Evolutionary conservation across 2,329 filamentous ascomycete genomes (phyloP), one percentile per base, ranked within the genome.

Genomic region (Phyllosticta citrichinensis): DNA sequence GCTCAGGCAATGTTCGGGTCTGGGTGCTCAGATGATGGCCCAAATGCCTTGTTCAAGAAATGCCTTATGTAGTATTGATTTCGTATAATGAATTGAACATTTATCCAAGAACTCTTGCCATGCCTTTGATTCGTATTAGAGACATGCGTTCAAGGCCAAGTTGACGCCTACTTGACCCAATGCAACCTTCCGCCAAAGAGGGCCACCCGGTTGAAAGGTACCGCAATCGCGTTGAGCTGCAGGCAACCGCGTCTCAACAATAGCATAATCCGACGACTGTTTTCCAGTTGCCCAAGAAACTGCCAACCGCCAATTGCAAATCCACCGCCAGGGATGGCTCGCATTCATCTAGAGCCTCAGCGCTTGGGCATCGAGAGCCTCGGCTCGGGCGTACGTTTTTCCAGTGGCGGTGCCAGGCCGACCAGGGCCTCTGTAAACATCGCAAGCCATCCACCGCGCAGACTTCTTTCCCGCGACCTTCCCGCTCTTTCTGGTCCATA

Each of bases 401-500:
- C 56, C 59, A 61, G 40, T n/a, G 17, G 40, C 40, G 40, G 17
- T 47, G 40, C 40, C 40, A 47, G 40, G 40, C 40, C 40, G 40
- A 47, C 40, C 40, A 47, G 14, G 12, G 52, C 52, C 52, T 9
- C 20, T 53, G 20, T 22, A 53, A 53, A 27, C 52, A 24, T 53
- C 52, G 52, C 52, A 12, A 20, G 19, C 19, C 52, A 53, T 22
- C 52, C 52, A 24, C 17, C 52, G 40, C 63, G 64, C 40, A 47
- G 40, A 47, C 40, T 47, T n/a, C 40, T n/a, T 47, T 47, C 40
- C n/a, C 40, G 40, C 14, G 40, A n/a, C 14, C 17, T n/a, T 47
- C 17, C 40, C 40, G 40, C 40, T n/a, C 40, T n/a, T 47, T 47
- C 62, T 61, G 56, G 57, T 57, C 47, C 33, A 61, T 56, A 58